These are phyloP conservation scores for Trametes cubensis DNA, from an alignment of 768 basidiomycete genomes.

Conservation along the genomic window DNA sequence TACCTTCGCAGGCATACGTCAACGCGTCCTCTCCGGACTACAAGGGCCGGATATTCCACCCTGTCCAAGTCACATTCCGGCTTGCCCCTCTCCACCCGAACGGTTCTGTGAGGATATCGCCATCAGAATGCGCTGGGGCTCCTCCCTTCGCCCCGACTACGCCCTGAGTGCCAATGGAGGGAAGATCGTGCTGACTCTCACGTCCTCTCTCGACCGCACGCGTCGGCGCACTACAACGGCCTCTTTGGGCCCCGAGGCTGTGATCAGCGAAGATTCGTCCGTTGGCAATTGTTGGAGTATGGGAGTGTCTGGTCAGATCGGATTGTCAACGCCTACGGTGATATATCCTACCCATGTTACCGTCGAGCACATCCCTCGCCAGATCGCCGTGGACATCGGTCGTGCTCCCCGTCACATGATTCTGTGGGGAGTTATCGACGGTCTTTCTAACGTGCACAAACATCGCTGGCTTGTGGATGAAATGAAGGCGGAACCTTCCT, in stretches of 20 bases:
- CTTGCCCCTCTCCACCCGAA: too few species aligned
- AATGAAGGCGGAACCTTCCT: neutral
- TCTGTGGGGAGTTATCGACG: too few species aligned
- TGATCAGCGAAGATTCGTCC: neutral
- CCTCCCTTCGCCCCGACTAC: conserved; percentile 7
- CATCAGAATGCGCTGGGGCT: neutral
- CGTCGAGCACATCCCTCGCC: conserved; percentile 6
- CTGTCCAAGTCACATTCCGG: too few species aligned
- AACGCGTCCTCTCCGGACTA: too few species aligned
- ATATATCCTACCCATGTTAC: conserved; percentile 6
- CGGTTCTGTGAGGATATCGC: neutral
- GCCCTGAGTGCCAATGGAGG: conserved; percentile 1
- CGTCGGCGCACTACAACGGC: neutral
- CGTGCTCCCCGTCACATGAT: neutral
- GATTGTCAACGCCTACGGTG: neutral
- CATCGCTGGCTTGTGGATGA: neutral
- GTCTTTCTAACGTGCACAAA: conserved; percentile 1
- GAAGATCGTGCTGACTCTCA: neutral
- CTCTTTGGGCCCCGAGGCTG: neutral
- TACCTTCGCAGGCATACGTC: too few species aligned
- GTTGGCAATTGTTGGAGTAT: conserved; percentile 1
- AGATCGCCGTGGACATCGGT: conserved; percentile 1
- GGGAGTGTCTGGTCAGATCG: neutral
- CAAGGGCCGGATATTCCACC: too few species aligned
- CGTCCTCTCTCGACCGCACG: neutral